Evolutionary conservation across 331 rosid genomes (phyloP).

Genomic region (Malus hybrid): DNA sequence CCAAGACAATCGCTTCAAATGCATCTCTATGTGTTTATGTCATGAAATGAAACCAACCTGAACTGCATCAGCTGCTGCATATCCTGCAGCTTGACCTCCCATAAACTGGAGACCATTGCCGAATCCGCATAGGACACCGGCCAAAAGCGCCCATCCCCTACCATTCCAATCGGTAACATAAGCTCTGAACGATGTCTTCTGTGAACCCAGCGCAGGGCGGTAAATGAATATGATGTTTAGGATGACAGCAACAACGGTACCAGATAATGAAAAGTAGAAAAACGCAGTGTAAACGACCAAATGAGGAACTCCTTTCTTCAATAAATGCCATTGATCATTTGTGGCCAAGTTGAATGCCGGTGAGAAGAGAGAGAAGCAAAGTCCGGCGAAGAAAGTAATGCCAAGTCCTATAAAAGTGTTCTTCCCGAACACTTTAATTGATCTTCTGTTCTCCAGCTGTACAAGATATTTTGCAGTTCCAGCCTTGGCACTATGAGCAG

Average conservation of each 20-base stretch:
- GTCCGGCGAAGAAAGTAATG: constrained; percentile 66
- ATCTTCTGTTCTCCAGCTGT: constrained; percentile 69
- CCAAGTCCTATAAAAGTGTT: constrained; percentile 47
- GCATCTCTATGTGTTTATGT: no score
- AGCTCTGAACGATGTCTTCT: constrained; percentile 61
- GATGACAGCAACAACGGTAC: constrained; percentile 54
- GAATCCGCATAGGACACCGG: constrained; percentile 81
- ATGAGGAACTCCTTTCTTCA: constrained; percentile 69
- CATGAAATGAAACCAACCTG: constrained; percentile 45
- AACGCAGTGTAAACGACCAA: constrained; percentile 77
- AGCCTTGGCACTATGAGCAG: constrained; percentile 25
- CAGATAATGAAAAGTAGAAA: constrained; percentile 76
- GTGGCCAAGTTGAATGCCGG: constrained; percentile 95
- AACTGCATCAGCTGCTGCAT: constrained; percentile 96
- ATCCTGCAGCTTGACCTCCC: constrained; percentile 98
- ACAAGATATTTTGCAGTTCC: constrained; percentile 71
- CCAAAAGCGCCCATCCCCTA: constrained; percentile 86
- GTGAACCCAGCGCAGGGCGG: constrained; percentile 56
- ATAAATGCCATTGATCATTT: constrained; percentile 83
- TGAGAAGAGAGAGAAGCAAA: constrained; percentile 80
- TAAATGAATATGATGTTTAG: constrained; percentile 73
- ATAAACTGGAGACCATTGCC: constrained; percentile 92
- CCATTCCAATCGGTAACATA: constrained; percentile 79
- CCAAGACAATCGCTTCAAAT: no score
- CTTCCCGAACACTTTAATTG: constrained; percentile 83